A percentile compares a stretch with the other conserved stretches of the same genome.
Conservation (phyloP, 1,284 basidiomycete genomes). For the Boletellus deceptivus region DNA sequence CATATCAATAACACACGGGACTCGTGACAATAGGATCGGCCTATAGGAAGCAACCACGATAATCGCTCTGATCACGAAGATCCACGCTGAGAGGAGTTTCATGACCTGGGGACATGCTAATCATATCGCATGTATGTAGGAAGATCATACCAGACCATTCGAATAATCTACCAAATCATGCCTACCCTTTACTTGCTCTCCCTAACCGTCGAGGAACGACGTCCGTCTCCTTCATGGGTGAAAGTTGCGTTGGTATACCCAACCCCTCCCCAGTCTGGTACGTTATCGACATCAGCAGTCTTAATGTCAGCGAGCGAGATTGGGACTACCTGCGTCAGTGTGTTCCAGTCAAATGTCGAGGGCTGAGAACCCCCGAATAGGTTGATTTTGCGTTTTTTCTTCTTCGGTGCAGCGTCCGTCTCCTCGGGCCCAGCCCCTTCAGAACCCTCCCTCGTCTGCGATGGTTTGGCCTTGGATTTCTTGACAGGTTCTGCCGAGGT, state of each 20-base stretch:
- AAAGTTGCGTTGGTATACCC: conserved; percentile 60
- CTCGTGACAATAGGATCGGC: conserved; percentile 43
- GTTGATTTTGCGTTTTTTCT: conserved; percentile 62
- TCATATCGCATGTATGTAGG: neutral
- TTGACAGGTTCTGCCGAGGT: conserved; percentile 16
- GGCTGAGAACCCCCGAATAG: conserved; percentile 46
- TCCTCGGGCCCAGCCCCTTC: conserved; percentile 24
- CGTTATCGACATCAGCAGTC: neutral
- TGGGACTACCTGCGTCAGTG: conserved; percentile 36
- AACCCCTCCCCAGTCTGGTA: conserved; percentile 37
- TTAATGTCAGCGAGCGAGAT: neutral
- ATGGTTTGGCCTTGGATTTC: conserved; percentile 20
- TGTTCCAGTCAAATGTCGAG: conserved; percentile 42
- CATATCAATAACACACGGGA: conserved; percentile 46
- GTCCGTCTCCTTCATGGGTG: conserved; percentile 58
- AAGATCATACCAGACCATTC: neutral
- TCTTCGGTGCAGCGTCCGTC: conserved; percentile 37
- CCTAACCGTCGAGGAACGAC: conserved; percentile 46
- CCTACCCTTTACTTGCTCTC: conserved; percentile 23
- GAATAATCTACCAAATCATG: neutral
- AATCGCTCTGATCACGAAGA: conserved; percentile 73
- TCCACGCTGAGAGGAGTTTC: conserved; percentile 76
- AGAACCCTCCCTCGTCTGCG: conserved; percentile 7
- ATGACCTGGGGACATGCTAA: conserved; percentile 63
- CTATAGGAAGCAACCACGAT: conserved; percentile 61